Evolutionary conservation across 2,329 filamentous ascomycete species (phyloP).

Genomic region (Truncatella angustata): DNA sequence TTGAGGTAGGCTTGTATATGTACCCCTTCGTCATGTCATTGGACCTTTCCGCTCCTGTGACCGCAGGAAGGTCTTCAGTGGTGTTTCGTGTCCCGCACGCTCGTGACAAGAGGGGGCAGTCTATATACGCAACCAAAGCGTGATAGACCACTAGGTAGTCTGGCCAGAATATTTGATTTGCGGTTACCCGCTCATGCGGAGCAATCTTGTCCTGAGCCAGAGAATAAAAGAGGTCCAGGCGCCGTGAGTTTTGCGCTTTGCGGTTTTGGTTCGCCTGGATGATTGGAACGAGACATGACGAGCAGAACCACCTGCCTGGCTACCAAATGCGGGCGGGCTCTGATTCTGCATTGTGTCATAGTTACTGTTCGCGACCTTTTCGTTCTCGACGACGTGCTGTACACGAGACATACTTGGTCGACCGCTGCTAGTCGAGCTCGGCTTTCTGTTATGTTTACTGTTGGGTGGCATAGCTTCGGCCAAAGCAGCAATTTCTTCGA

Average conservation of each 20-base stretch:
- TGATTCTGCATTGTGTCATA: slow-evolving; percentile 40
- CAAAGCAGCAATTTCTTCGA: slow-evolving; percentile 34
- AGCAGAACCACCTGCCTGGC: slow-evolving; percentile 33
- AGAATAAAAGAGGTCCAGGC: slow-evolving; percentile 64
- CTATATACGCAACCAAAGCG: no score
- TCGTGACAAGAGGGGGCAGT: no score
- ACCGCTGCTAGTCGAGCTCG: slow-evolving; percentile 27
- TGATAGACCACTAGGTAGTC: no score
- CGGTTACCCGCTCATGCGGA: slow-evolving; percentile 36
- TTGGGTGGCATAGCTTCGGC: slow-evolving; percentile 26
- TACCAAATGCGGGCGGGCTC: slow-evolving; percentile 26
- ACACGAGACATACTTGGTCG: slow-evolving; percentile 24
- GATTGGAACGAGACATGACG: slow-evolving; percentile 44
- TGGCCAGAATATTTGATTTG: no score
- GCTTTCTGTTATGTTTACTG: slow-evolving; percentile 28
- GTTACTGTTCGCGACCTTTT: slow-evolving; percentile 32
- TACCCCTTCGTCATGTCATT: no score
- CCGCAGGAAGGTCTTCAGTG: no score
- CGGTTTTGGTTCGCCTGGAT: slow-evolving; percentile 39
- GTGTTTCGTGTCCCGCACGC: no score
- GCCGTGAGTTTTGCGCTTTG: slow-evolving; percentile 60
- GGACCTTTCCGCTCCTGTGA: no score
- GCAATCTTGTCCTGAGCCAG: slow-evolving; percentile 60
- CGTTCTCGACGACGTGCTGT: slow-evolving; percentile 13
- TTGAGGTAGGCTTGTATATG: no score